phyloP scores from a whole-genome alignment of 176 grass and related monocot species.

The Hordeum vulgare region MorexV3_pseudomolecules_assembly NC_058522.1:4151141-4151640 shows the following conservation, averaged over 20 bases:
- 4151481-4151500: neutral
- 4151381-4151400: neutral
- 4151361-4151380: no score
- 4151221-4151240: no score
- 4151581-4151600: constrained; percentile 1
- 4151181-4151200: no score
- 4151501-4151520: neutral
- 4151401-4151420: neutral
- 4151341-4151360: no score
- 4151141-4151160: no score
- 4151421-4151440: neutral
- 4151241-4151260: no score
- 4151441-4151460: neutral
- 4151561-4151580: neutral
- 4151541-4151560: neutral
- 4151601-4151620: neutral
- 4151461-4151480: constrained; percentile 1
- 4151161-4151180: no score
- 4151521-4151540: neutral
- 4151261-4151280: no score
- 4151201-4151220: no score
- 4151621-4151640: constrained; percentile 17
- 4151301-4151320: no score
- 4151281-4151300: no score
- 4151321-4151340: no score